phyloP scores from a whole-genome alignment of 805 yeast genomes.

The Saccharomycopsis microspora region DNA sequence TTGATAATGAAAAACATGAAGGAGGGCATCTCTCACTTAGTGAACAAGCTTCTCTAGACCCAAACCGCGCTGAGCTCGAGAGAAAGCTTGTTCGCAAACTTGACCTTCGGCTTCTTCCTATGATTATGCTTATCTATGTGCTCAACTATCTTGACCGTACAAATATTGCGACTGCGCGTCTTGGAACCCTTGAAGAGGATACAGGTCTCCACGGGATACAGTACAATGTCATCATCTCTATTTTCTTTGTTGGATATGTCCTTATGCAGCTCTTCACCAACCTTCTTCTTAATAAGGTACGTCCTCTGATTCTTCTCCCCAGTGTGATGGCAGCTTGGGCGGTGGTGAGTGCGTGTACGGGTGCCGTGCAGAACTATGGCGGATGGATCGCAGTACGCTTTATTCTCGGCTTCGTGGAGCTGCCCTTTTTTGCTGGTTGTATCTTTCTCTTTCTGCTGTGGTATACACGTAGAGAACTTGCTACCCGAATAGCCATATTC shows the following conservation, averaged over 20 bases:
- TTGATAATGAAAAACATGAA: too few species aligned
- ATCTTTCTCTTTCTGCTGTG: slow-evolving; percentile 48
- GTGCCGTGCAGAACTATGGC: slow-evolving; percentile 34
- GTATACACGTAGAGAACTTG: slow-evolving; percentile 37
- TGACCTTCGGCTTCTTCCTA: slow-evolving; percentile 41
- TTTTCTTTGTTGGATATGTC: slow-evolving; percentile 48
- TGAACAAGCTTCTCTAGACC: too few species aligned
- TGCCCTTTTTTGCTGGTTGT: slow-evolving; percentile 51
- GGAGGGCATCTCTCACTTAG: too few species aligned
- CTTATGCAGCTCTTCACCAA: slow-evolving; percentile 52
- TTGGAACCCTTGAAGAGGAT: slow-evolving; percentile 50
- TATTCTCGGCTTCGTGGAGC: slow-evolving; percentile 58
- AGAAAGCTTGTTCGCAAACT: slow-evolving; percentile 37
- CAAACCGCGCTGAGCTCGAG: slow-evolving; percentile 15
- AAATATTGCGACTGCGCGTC: slow-evolving; percentile 55
- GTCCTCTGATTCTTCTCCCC: slow-evolving; percentile 43
- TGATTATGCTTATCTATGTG: slow-evolving; percentile 54
- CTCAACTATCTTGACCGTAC: slow-evolving; percentile 53
- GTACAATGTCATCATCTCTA: slow-evolving; percentile 43
- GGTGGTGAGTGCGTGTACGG: slow-evolving; percentile 46
- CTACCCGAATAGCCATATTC: slow-evolving; percentile 43
- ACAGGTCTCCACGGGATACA: slow-evolving; percentile 51
- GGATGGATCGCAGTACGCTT: slow-evolving; percentile 54
- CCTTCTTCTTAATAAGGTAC: slow-evolving; percentile 38
- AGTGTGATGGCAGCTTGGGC: slow-evolving; percentile 37